Percentiles rank a stretch among this genome's conserved stretches.
These are phyloP conservation scores for Boletus rubescentipes DNA, from an alignment of 768 basidiomycete genomes.

Conservation along the genomic window DNA sequence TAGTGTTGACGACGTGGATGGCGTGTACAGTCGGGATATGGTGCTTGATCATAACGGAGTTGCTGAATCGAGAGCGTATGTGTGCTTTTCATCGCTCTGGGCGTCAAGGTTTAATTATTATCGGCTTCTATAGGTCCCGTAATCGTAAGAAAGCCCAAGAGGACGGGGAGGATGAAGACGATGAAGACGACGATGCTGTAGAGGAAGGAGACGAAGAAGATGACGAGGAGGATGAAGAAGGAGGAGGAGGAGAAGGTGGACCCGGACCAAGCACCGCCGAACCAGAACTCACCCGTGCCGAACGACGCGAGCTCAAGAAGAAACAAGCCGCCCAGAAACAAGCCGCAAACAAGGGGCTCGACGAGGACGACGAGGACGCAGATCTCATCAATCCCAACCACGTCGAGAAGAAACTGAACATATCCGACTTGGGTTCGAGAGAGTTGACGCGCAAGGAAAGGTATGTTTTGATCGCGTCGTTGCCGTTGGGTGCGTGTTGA, in stretches of 20 bases:
- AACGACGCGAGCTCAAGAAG: constrained; percentile 83
- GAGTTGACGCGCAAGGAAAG: constrained; percentile 66
- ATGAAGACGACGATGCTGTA: constrained; percentile 39
- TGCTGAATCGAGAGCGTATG: constrained; percentile 50
- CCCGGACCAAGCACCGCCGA: constrained; percentile 31
- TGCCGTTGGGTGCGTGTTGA: not conserved
- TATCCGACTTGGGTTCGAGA: constrained; percentile 68
- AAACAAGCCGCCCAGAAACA: constrained; percentile 56
- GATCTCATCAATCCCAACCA: constrained; percentile 81
- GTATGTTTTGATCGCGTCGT: constrained; percentile 33
- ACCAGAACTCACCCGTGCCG: constrained; percentile 65
- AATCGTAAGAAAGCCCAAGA: constrained; percentile 29
- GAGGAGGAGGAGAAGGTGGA: constrained; percentile 40
- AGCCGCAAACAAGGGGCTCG: constrained; percentile 36
- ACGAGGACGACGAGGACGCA: constrained; percentile 61
- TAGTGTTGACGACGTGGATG: constrained; percentile 8
- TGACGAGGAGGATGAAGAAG: constrained; percentile 42
- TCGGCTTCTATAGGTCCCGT: constrained; percentile 18
- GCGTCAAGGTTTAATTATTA: constrained; percentile 9
- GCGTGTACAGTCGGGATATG: constrained; percentile 52
- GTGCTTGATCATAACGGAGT: constrained; percentile 56
- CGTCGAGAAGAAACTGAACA: constrained; percentile 69
- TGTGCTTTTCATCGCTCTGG: constrained; percentile 13
- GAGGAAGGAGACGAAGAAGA: constrained; percentile 37
- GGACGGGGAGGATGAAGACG: constrained; percentile 38